These are phyloP conservation scores for Musa acuminata DNA, from an alignment of 176 grass and related monocot species.

Conservation along the genomic window DNA sequence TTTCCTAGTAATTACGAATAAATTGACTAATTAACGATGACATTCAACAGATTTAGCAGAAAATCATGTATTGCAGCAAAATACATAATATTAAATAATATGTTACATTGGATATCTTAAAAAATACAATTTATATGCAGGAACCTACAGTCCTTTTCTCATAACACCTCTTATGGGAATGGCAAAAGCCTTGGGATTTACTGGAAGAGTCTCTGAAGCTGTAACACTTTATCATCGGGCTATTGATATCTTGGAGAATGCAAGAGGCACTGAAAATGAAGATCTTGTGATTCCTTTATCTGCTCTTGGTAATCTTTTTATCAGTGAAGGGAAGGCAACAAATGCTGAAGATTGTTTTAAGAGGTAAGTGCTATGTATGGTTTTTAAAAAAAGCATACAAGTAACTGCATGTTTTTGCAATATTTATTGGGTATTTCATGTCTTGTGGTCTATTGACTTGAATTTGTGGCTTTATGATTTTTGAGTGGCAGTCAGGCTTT, in stretches of 20 bases:
- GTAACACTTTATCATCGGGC: constrained; percentile 29
- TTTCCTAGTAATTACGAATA: too few species aligned
- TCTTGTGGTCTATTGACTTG: neutral
- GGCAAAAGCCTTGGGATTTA: constrained; percentile 29
- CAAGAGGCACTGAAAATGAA: constrained; percentile 20
- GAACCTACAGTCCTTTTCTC: constrained; percentile 23
- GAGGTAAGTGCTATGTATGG: constrained; percentile 7
- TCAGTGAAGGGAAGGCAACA: constrained; percentile 26
- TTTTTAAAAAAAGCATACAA: neutral
- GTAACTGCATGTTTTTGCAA: neutral
- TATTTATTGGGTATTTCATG: neutral
- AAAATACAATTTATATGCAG: constrained; percentile 7
- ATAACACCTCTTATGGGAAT: constrained; percentile 34
- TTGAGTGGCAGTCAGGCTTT: too few species aligned
- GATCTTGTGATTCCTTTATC: constrained; percentile 26
- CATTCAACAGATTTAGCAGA: too few species aligned
- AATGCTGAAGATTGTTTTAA: constrained; percentile 27
- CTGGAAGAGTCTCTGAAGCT: constrained; percentile 26
- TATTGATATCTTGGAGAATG: constrained; percentile 32
- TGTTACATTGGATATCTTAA: neutral
- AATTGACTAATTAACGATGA: too few species aligned
- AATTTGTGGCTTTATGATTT: too few species aligned
- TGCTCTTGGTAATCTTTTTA: constrained; percentile 27
- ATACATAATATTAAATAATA: too few species aligned
- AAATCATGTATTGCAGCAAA: too few species aligned